Evolutionary conservation across 176 grass and related monocot species (phyloP).

Genomic region (Thinopyrum elongatum): DNA sequence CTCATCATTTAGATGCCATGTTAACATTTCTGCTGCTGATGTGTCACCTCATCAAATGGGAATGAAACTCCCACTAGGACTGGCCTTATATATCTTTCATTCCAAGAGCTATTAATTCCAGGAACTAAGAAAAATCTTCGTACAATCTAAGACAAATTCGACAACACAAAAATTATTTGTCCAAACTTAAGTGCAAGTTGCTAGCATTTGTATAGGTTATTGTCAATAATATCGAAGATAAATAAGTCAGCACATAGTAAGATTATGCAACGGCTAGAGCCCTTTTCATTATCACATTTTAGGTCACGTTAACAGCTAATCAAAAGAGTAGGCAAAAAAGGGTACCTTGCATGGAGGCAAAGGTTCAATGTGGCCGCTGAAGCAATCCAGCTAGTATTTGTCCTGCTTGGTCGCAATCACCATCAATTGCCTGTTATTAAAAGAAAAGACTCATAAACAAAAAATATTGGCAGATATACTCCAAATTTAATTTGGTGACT

Average conservation of each 20-base stretch:
- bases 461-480: not conserved
- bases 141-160: no score
- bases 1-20: no score
- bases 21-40: no score
- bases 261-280: not conserved
- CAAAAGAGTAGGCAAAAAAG: not conserved
- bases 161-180: no score
- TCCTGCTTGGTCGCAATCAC: constrained; percentile 86
- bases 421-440: constrained; percentile 70
- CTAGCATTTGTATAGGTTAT: not conserved
- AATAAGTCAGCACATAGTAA: not conserved
- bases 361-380: constrained; percentile 78
- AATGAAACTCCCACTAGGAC: no score
- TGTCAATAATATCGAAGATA: no score
- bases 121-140: no score
- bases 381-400: constrained; percentile 82
- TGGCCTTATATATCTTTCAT: no score
- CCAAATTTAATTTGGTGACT: not conserved
- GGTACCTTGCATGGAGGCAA: constrained; percentile 79
- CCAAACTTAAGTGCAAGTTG: no score
- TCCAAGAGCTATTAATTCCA: no score
- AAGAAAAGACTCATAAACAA: not conserved
- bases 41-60: no score
- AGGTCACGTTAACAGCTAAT: not conserved
- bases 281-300: not conserved